Evolutionary conservation across 768 basidiomycete genomes (phyloP).

Genomic region (Rossbeevera mucosa): DNA sequence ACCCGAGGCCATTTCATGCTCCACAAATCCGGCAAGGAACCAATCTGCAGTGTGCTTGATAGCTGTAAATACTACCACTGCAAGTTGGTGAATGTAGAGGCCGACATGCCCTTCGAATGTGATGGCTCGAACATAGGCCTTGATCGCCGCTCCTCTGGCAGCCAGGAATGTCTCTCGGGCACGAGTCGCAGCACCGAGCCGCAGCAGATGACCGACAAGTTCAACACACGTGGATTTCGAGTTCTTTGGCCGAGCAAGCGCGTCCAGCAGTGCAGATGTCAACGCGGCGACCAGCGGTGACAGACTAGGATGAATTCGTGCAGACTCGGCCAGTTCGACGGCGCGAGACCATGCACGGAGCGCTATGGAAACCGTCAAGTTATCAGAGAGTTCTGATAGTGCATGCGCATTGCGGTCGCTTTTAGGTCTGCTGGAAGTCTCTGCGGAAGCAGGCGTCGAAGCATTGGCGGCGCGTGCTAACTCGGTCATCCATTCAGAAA

Average conservation of each 20-base stretch:
- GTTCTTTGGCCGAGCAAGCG: slow-evolving; percentile 70
- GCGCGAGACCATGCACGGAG: slow-evolving; percentile 86
- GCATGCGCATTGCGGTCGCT: slow-evolving; percentile 80
- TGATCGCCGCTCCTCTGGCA: slow-evolving; percentile 71
- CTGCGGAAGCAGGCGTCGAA: slow-evolving; percentile 24
- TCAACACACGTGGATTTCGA: slow-evolving; percentile 71
- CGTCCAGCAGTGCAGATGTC: slow-evolving; percentile 62
- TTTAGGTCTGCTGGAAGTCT: slow-evolving; percentile 62
- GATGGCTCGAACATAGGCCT: slow-evolving; percentile 77
- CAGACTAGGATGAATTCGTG: slow-evolving; percentile 63
- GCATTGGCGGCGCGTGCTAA: slow-evolving; percentile 52
- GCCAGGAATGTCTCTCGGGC: slow-evolving; percentile 81
- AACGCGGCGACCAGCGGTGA: slow-evolving; percentile 63
- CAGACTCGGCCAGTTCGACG: slow-evolving; percentile 79
- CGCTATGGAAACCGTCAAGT: slow-evolving; percentile 87
- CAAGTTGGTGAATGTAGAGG: slow-evolving; percentile 81
- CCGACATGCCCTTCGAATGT: slow-evolving; percentile 85
- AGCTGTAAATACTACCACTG: slow-evolving; percentile 86
- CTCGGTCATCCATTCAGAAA: slow-evolving; percentile 77
- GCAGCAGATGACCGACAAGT: slow-evolving; percentile 67
- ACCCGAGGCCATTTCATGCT: slow-evolving; percentile 88
- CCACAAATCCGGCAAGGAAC: slow-evolving; percentile 94
- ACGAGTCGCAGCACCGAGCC: slow-evolving; percentile 62
- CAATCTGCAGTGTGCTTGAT: slow-evolving; percentile 98
- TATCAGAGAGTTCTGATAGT: slow-evolving; percentile 88